phyloP scores from a whole-genome alignment of 768 basidiomycete species.

The Tricholoma furcatifolium region DNA sequence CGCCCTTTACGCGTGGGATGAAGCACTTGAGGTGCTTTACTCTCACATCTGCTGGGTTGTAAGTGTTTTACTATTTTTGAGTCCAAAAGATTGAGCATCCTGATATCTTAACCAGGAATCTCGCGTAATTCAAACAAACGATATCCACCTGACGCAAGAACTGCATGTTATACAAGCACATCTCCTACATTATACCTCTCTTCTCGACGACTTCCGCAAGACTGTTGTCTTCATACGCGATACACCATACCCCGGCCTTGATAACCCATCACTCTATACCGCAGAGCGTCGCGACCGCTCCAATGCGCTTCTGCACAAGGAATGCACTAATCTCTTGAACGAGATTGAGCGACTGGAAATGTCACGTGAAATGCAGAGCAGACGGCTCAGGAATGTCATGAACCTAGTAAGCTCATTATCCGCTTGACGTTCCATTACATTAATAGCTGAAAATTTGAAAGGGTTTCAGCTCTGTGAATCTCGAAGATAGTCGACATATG shows the following conservation, averaged over 20 bases:
- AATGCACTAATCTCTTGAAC: constrained; percentile 44
- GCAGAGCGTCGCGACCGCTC: constrained; percentile 15
- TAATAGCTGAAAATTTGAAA: constrained; percentile 12
- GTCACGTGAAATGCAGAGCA: constrained; percentile 39
- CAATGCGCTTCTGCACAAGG: constrained; percentile 33
- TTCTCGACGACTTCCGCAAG: constrained; percentile 54
- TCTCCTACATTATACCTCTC: constrained; percentile 51
- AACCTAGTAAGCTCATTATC: constrained; percentile 31
- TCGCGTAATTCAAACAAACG: constrained; percentile 36
- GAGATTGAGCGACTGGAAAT: constrained; percentile 51
- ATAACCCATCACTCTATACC: constrained; percentile 13
- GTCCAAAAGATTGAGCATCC: neutral
- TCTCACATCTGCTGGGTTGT: constrained; percentile 48
- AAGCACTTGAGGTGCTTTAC: constrained; percentile 52
- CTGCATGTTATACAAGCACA: constrained; percentile 59
- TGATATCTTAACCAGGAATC: constrained; percentile 37
- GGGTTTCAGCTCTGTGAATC: constrained; percentile 49
- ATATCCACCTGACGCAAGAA: constrained; percentile 46
- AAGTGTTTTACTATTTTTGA: constrained; percentile 16
- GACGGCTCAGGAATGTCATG: constrained; percentile 51
- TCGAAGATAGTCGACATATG: constrained; percentile 46
- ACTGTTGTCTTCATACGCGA: constrained; percentile 47
- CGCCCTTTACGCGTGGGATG: constrained; percentile 60
- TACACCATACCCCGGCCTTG: constrained; percentile 49
- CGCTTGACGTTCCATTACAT: neutral